Evolutionary conservation across 2,329 filamentous ascomycete species (phyloP), one percentile per base, ranked within the genome.

Genomic region (Akanthomyces dipterigenus): DNA sequence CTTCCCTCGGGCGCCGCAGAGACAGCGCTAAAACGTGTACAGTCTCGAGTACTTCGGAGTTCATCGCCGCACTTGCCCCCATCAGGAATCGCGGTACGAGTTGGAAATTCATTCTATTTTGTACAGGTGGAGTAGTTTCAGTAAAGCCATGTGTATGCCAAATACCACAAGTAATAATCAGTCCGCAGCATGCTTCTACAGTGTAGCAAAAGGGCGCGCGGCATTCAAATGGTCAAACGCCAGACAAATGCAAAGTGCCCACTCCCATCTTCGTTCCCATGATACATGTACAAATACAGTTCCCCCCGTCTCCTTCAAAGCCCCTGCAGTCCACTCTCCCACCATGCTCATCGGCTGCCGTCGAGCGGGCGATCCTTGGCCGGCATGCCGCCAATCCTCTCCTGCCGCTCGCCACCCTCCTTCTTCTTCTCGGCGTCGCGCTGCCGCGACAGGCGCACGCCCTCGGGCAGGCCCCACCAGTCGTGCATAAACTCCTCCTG

Each of bases 401-500:
- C 84, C 38, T 73, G 79, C 62, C 72, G 69, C 63, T 69, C 64
- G n/a, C 16, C 24, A 34, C 58, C 61, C 58, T 80, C 65, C 75
- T 80, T 81, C 71, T 80, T 65, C 75, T 80, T 81, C 71, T 83
- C 80, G 69, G 82, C 78, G 70, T 84, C 81, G 61, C 72, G 70
- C 64, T 77, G 73, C 62, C 77, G 73, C 65, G 77, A 77, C 67
- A 82, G 77, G 64, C 80, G 75, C 65, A 85, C 83, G 67, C 79
- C 78, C 67, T 81, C 78, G 12, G 83, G 83, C 65, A 88, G 69
- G 5, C 84, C 84, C 85, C 85, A 88, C 85, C 85, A 88, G 76
- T 87, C 85, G 63, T 84, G 73, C 71, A 87, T 77, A 63, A 88
- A 88, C 50, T 80, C 80, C 73, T 88, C 84, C 76, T 88, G 85